Evolutionary conservation across 1,139 yeast species (phyloP).

Genomic region (Zygoascus hellenicus): DNA sequence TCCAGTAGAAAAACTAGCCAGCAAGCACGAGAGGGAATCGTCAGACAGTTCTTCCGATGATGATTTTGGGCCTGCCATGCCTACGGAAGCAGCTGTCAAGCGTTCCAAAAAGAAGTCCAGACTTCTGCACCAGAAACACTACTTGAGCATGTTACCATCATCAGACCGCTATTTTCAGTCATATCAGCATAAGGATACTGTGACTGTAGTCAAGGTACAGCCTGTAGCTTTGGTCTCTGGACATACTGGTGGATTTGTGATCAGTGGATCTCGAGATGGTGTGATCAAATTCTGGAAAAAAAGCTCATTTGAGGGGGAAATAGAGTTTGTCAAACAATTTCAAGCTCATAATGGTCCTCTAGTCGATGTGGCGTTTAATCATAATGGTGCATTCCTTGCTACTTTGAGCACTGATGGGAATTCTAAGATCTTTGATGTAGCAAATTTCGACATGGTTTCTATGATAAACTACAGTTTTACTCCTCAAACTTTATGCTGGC

Average conservation of each 20-base stretch:
- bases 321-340: constrained; percentile 39
- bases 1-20: too few relatives aligned
- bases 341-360: constrained; percentile 34
- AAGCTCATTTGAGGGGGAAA: constrained; percentile 18
- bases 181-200: constrained; percentile 11
- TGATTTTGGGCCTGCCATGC: constrained; percentile 19
- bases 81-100: constrained; percentile 1
- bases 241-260: constrained; percentile 22
- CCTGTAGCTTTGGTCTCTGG: constrained; percentile 4
- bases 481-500: constrained; percentile 22
- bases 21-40: not conserved
- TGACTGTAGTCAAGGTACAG: constrained; percentile 14
- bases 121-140: constrained; percentile 12
- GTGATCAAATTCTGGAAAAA: constrained; percentile 40
- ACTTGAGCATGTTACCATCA: constrained; percentile 15
- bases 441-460: constrained; percentile 40
- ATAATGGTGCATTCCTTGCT: constrained; percentile 31
- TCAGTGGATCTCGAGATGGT: constrained; percentile 41
- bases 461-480: constrained; percentile 25
- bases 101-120: constrained; percentile 14
- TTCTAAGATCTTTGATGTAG: constrained; percentile 40
- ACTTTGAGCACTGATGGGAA: constrained; percentile 32
- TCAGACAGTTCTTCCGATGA: constrained; percentile 17
- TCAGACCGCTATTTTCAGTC: constrained; percentile 15
- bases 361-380: constrained; percentile 22